These are phyloP conservation scores for Monascus purpureus DNA, from an alignment of 495 filamentous ascomycete species.

Conservation along the genomic window DNA sequence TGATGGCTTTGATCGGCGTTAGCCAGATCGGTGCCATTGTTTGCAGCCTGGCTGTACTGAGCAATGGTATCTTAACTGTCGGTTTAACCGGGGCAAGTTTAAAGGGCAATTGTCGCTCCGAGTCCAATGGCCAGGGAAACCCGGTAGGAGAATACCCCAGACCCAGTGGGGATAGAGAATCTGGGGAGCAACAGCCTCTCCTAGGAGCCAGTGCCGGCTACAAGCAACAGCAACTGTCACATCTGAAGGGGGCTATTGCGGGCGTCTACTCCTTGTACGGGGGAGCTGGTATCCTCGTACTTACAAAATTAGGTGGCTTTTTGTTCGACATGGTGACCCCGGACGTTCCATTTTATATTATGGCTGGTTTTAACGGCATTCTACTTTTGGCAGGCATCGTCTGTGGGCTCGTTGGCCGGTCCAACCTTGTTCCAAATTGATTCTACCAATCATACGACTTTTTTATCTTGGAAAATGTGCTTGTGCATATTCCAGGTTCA, in stretches of 20 bases:
- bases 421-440: no score
- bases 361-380: slow-evolving; percentile 73
- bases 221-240: slow-evolving; percentile 19
- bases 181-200: slow-evolving; percentile 22
- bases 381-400: slow-evolving; percentile 45
- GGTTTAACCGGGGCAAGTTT: slow-evolving; percentile 22
- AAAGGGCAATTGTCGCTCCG: slow-evolving; percentile 3
- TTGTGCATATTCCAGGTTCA: no score
- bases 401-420: slow-evolving; percentile 13
- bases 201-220: slow-evolving; percentile 9
- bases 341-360: slow-evolving; percentile 80
- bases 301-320: slow-evolving; percentile 85
- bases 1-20: slow-evolving; percentile 67
- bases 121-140: slow-evolving; percentile 13
- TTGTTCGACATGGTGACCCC: slow-evolving; percentile 59
- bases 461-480: no score
- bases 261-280: slow-evolving; percentile 86
- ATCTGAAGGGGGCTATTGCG: slow-evolving; percentile 84
- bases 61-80: slow-evolving; percentile 52
- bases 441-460: no score
- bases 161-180: slow-evolving; percentile 2
- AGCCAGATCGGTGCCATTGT: slow-evolving; percentile 95
- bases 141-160: background rate
- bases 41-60: slow-evolving; percentile 74
- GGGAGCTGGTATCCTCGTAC: slow-evolving; percentile 75